Conservation (phyloP, 164 flowering plant genomes). For the Sedum album region DNA sequence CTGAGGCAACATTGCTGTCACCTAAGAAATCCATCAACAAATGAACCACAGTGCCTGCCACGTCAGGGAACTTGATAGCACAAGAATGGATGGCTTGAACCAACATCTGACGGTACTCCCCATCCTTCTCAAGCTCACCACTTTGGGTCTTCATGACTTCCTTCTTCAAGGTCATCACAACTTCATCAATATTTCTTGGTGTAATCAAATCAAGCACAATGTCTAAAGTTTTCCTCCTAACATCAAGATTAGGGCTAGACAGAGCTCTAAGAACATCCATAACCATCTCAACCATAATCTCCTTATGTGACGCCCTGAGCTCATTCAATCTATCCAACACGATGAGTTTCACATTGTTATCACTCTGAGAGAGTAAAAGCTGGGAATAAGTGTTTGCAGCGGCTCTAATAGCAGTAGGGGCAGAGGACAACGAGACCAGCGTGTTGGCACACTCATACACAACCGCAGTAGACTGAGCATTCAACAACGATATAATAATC, state of each 20-base stretch:
- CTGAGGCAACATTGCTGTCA: constrained; percentile 85
- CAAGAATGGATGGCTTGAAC: constrained; percentile 94
- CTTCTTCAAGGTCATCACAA: constrained; percentile 79
- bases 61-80: constrained; percentile 91
- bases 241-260: constrained; percentile 79
- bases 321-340: constrained; percentile 82
- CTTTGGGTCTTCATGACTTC: constrained; percentile 93
- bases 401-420: constrained; percentile 86
- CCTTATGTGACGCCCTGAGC: constrained; percentile 74
- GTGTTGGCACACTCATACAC: constrained; percentile 88
- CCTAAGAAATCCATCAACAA: constrained; percentile 96
- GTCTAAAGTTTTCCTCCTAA: constrained; percentile 80
- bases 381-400: constrained; percentile 85
- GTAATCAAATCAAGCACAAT: constrained; percentile 84
- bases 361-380: constrained; percentile 86
- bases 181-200: constrained; percentile 80
- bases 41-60: constrained; percentile 94
- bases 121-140: constrained; percentile 89
- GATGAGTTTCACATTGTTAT: constrained; percentile 92
- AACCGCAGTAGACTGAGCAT: constrained; percentile 80
- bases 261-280: constrained; percentile 97
- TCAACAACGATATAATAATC: constrained; percentile 68
- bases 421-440: constrained; percentile 84
- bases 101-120: constrained; percentile 89
- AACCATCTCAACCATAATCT: constrained; percentile 80